phyloP scores from a whole-genome alignment of 2,329 filamentous ascomycete species.

The Rachicladosporium sp. region DNA sequence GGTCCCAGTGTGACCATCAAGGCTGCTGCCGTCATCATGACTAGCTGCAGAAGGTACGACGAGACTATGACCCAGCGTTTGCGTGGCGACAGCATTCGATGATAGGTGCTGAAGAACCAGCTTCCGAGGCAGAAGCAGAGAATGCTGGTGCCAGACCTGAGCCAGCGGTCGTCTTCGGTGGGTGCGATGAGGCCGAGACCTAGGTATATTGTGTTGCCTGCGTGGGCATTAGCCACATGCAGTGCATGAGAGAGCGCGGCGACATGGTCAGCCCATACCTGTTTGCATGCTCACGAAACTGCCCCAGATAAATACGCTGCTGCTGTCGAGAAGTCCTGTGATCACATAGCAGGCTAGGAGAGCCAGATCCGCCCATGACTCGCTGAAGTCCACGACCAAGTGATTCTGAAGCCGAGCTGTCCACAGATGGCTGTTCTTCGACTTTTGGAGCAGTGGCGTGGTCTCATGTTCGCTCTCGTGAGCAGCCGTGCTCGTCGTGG shows the following conservation, averaged over 20 bases:
- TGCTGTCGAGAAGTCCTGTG: conserved; percentile 66
- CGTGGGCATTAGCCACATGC: neutral
- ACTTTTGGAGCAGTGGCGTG: no score
- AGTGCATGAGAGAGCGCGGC: no score
- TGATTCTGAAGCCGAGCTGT: conserved; percentile 13
- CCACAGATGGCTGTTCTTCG: neutral
- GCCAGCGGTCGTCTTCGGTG: conserved; percentile 46
- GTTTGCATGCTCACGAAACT: conserved; percentile 79
- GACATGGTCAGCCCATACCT: conserved; percentile 33
- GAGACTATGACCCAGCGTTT: conserved; percentile 51
- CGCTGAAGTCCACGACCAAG: conserved; percentile 39
- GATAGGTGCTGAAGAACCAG: conserved; percentile 57
- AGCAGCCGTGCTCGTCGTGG: no score
- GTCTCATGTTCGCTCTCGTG: no score
- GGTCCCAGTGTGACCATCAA: conserved; percentile 31
- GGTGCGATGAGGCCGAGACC: conserved; percentile 53
- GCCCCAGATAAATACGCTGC: conserved; percentile 64
- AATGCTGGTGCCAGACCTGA: conserved; percentile 61
- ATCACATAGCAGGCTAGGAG: conserved; percentile 55
- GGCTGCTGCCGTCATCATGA: conserved; percentile 28
- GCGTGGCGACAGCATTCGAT: conserved; percentile 49
- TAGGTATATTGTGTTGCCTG: conserved; percentile 63
- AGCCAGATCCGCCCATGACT: conserved; percentile 54
- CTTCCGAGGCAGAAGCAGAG: conserved; percentile 60
- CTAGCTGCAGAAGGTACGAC: conserved; percentile 29